Percentiles rank a stretch among this genome's conserved stretches.
These are phyloP conservation scores for Plasmodium coatneyi DNA, from an alignment of 169 alveolate genomes.

Conservation along the genomic window DNA sequence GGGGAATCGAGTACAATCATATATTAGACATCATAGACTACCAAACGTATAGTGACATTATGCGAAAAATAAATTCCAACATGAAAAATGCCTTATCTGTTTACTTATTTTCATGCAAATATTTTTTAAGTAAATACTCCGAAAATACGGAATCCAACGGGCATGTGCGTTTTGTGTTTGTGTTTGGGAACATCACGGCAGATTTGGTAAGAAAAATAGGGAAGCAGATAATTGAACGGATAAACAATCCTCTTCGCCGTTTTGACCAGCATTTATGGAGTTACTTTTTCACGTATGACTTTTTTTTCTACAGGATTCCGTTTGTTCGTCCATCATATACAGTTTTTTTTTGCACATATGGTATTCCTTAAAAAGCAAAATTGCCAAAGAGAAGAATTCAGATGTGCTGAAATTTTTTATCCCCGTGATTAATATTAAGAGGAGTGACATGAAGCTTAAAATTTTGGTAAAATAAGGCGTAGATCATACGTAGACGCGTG, in stretches of 20 bases:
- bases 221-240: not conserved
- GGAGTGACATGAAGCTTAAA: constrained; percentile 62
- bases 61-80: constrained; percentile 27
- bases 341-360: constrained; percentile 73
- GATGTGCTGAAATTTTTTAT: constrained; percentile 43
- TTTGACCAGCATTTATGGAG: not conserved
- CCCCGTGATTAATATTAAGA: constrained; percentile 74
- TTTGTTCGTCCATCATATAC: constrained; percentile 63
- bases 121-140: constrained; percentile 37
- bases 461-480: constrained; percentile 32
- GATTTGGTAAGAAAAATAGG: constrained; percentile 50
- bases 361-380: constrained; percentile 53
- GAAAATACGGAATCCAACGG: constrained; percentile 5
- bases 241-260: not conserved
- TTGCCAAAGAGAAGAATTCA: not conserved
- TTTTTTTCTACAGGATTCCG: constrained; percentile 50
- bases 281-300: not conserved
- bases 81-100: constrained; percentile 36
- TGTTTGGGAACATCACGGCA: constrained; percentile 71
- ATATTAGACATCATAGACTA: constrained; percentile 59
- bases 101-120: constrained; percentile 62
- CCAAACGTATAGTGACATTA: constrained; percentile 12
- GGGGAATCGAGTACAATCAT: not conserved
- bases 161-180: constrained; percentile 45
- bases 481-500: not conserved